Conservation (phyloP, 768 basidiomycete species). For the Mycena kentingensis region DNA sequence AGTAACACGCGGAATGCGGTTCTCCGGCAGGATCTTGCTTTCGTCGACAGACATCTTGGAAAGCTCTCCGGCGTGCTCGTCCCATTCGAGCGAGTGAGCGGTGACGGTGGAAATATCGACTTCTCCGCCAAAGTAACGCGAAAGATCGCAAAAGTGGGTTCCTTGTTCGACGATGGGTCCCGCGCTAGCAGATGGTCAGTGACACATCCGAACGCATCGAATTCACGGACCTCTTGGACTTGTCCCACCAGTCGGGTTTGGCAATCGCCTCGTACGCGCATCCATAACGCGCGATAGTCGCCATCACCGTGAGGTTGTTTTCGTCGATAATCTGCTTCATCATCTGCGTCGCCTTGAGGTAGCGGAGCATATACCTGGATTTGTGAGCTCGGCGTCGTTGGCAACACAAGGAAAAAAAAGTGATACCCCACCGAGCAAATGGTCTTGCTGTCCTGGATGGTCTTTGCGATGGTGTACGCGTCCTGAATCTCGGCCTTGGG, state of each 20-base stretch:
- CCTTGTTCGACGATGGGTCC: conserved; percentile 90
- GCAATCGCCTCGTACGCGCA: conserved; percentile 80
- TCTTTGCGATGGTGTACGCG: conserved; percentile 69
- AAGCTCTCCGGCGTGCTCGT: conserved; percentile 85
- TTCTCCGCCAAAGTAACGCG: conserved; percentile 96
- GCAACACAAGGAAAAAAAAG: conserved; percentile 27
- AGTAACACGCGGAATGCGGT: conserved; percentile 93
- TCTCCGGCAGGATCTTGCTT: conserved; percentile 76
- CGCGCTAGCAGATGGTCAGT: conserved; percentile 44
- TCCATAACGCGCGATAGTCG: conserved; percentile 93
- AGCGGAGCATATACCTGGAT: conserved; percentile 86
- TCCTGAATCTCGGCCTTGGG: conserved; percentile 66
- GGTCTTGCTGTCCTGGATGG: conserved; percentile 67
- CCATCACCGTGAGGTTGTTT: conserved; percentile 93
- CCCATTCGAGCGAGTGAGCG: conserved; percentile 91
- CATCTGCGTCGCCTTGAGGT: conserved; percentile 90
- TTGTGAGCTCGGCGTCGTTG: conserved; percentile 5
- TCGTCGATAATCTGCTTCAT: conserved; percentile 97
- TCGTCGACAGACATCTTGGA: conserved; percentile 85
- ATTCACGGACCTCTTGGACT: conserved; percentile 62
- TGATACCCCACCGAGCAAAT: conserved; percentile 94
- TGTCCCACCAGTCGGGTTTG: conserved; percentile 94
- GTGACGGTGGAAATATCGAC: conserved; percentile 79
- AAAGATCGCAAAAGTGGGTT: conserved; percentile 96
- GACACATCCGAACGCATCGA: conserved; percentile 1